Percentiles rank a stretch among this genome's conserved stretches.
These are phyloP conservation scores for Alternaria atra DNA, from an alignment of 2,329 filamentous ascomycete genomes.

Conservation along the genomic window DNA sequence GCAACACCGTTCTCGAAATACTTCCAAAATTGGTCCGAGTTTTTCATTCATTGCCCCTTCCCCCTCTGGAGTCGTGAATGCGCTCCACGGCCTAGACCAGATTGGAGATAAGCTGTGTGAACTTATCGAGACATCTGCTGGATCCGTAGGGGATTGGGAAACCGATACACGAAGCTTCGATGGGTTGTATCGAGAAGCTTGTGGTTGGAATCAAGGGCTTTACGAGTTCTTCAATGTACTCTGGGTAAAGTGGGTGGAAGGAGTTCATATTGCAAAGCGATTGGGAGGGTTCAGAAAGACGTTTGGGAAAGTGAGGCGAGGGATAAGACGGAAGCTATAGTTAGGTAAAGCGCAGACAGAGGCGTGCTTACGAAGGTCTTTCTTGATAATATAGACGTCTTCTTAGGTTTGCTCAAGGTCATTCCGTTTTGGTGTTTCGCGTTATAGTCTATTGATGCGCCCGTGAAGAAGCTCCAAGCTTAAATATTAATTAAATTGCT, in stretches of 20 bases:
- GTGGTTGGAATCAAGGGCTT: conserved; percentile 7
- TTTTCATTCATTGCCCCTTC: background rate
- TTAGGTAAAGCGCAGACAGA: background rate
- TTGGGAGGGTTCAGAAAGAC: conserved; percentile 26
- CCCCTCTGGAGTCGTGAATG: background rate
- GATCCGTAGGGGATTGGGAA: conserved; percentile 17
- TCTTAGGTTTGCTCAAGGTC: background rate
- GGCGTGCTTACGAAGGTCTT: background rate
- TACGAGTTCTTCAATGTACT: conserved; percentile 34
- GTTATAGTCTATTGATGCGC: background rate
- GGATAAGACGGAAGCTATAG: background rate
- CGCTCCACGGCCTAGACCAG: background rate
- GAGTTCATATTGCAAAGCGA: conserved; percentile 27
- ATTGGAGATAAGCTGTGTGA: conserved; percentile 5
- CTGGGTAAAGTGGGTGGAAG: conserved; percentile 30
- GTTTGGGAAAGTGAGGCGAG: conserved; percentile 16
- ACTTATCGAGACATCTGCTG: conserved; percentile 26
- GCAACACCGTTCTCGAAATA: background rate
- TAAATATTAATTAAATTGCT: background rate
- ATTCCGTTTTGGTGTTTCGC: background rate
- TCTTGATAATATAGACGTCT: background rate
- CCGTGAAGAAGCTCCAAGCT: too few relatives aligned
- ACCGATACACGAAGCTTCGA: conserved; percentile 24
- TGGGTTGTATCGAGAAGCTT: conserved; percentile 15
- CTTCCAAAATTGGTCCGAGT: background rate